Evolutionary conservation across 179 eudicot species (phyloP), one percentile per base, ranked within the genome.

Genomic region (Silene noctiflora): DNA sequence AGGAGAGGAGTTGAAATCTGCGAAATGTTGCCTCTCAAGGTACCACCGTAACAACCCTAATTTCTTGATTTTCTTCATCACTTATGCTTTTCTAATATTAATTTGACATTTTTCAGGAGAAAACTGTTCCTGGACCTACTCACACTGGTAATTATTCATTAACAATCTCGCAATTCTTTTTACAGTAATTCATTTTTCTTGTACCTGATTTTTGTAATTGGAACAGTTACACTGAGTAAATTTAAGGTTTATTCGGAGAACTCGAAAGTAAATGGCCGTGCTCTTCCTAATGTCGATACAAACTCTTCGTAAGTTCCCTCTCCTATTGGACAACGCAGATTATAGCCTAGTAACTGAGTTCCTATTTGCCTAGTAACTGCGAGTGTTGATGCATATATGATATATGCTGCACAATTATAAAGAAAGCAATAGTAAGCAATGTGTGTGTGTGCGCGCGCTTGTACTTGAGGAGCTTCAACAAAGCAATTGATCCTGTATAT

Each of bases 231-330:
- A 21, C 13, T 56, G n/a, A 72, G 51, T 56, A 58, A 72, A 58
- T 72, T 72, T 44, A 72, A 72, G 75, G 66, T 72, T 31, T 72
- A 72, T 53, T 72, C 75, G 11, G 75, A 72, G 66, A 53, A n/a
- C 19, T 72, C 66, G 1, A 72, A 58, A 31, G 66, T 56, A 31
- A 29, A n/a, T 72, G 75, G 29, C n/a, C 65, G 66, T 17, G 51
- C 2, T 33, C 51, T 44, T 58, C 66, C 7, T 58, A 72, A 72
- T 72, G 53, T 19, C 11, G 75, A 72, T 58, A 33, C 75, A 29
- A 72, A 58, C 19, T 58, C 75, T 56, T 72, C 39, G 75, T 72
- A 58, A 72, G 75, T 71, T 72, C 20, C 31, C 22, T 7, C 16
- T 4, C 24, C 14, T 17, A 12, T 69, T 20, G 13, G 39, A 33